Evolutionary conservation across 345 rosid species (phyloP).

Genomic region (Geranium brycei): DNA sequence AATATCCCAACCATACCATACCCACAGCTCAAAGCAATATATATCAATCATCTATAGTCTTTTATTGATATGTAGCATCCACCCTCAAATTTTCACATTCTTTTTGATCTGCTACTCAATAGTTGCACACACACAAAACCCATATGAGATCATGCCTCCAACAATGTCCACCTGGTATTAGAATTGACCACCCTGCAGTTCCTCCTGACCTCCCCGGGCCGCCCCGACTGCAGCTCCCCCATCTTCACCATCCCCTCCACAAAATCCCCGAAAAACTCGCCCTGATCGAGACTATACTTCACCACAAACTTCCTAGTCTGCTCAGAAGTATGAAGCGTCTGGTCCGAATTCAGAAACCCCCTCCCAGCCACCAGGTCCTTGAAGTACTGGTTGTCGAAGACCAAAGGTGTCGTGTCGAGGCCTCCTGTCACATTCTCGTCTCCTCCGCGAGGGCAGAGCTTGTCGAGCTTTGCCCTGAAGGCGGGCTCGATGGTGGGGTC

Average conservation of each 20-base stretch:
- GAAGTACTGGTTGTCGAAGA: slow-evolving; percentile 61
- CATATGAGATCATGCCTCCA: too few relatives aligned
- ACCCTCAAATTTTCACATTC: too few relatives aligned
- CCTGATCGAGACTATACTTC: neutral
- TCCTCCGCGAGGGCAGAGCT: slow-evolving; percentile 48
- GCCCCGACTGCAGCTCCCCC: neutral
- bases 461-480: slow-evolving; percentile 36
- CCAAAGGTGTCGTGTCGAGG: slow-evolving; percentile 49
- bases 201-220: neutral
- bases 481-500: slow-evolving; percentile 48
- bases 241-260: neutral
- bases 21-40: too few relatives aligned
- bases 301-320: neutral
- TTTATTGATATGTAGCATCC: too few relatives aligned
- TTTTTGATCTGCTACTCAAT: too few relatives aligned
- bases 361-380: slow-evolving; percentile 59
- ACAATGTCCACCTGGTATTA: too few relatives aligned
- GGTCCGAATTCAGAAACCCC: slow-evolving; percentile 75
- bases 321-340: slow-evolving; percentile 23
- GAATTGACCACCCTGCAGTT: neutral
- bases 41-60: too few relatives aligned
- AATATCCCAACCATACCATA: too few relatives aligned
- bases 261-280: neutral
- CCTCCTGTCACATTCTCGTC: slow-evolving; percentile 49
- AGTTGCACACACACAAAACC: too few relatives aligned